Evolutionary conservation across 2,329 filamentous ascomycete genomes (phyloP), one percentile per base, ranked within the genome.

Genomic region (Neoascochyta sp.): DNA sequence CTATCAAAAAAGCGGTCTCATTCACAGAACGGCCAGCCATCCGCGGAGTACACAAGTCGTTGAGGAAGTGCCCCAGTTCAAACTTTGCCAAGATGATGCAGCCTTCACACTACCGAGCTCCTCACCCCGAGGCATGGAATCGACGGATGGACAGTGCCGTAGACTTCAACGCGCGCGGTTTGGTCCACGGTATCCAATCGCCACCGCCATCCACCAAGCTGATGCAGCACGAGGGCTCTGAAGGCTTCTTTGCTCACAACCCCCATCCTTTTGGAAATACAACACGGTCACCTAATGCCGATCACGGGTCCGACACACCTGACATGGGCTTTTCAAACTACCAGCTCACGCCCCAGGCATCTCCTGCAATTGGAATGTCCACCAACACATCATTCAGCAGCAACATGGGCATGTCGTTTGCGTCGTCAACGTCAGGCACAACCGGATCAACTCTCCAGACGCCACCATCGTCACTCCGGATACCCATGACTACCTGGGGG

Each of bases 11-110:
- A 39, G 43, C 53, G 35, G 36, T 39, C 4, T 48, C 49, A 13
- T 54, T 45, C 24, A 43, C 45, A 23, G 41, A 47, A 25, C 42
- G 39, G 21, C 39, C 47, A 13, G 23, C 40, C 19, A 36, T 45
- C 19, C 42, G 51, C 24, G 49, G 50, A 2, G 39, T 53, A 15
- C 45, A 50, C 9, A 60, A 54, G 15, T 28, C 35, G 2, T 24
- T 32, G 2, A 57, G 43, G 24, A 57, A 45, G 22, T 34, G 45
- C 14, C 31, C 43, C 3, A 28, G 36, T 10, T 33, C 45, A 24
- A 34, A 32, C 17, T 47, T 69, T 63, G 24, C 70, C 23, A 75
- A 70, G 47, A 71, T 77, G 67, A 75, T 75, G 67, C 73, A 67
- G 45, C 67, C 74, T 22, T 69, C 70, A 13, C 66, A 70, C 33